Base-by-base conservation (phyloP, 768 basidiomycete genomes). In the Bullera alba region DNA sequence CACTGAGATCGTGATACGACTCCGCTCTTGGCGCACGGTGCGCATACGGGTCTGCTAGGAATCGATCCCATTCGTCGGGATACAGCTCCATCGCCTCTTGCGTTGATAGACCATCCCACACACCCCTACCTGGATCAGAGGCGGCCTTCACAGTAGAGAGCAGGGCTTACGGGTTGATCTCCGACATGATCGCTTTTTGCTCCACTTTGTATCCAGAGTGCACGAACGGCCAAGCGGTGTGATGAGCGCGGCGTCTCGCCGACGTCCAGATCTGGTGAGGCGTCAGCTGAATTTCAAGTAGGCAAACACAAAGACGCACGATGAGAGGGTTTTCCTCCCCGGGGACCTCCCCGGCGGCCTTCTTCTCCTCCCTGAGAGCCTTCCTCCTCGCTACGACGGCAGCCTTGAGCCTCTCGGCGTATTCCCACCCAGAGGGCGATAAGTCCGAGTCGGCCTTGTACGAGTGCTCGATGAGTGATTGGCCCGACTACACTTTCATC, bases 361-460 rank as follows among this genome's bases (percentile, higher is more conserved):
- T 66, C 26, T 83, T 79, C 54, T 84, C 80, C 64, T 87, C 82
- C 15, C 86, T 75, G 12, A 81, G 78, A 70, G 86, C 86, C 21
- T 82, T 80, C 26, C 92, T 80, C 39, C 90, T 79, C 36, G 89
- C 83, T 6, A 87, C 77, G 17, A 99, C 86, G 55, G 93, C 93
- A 36, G 95, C 87, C 61, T 85, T 90, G 53, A 99, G 76, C 34
- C 78, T 79, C 58, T 88, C 86, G 2, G 92, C 84, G 58, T 99
- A 99, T 53, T 95, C 91, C 87, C 89, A 90, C 2, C 95, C 95
- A 0, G 83, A 84, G 2, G 87, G 86, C 1, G 92, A 95, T 8
- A 99, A 79, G 71, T 97, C 93, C 1, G 92, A 90, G 66, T 99
- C 95, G 30, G 95, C 92, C 75, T 92, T 93, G 78, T 92, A 97